Evolutionary conservation across 2,329 filamentous ascomycete genomes (phyloP), one percentile per base, ranked within the genome.

Genomic region (Thelonectria rubi): DNA sequence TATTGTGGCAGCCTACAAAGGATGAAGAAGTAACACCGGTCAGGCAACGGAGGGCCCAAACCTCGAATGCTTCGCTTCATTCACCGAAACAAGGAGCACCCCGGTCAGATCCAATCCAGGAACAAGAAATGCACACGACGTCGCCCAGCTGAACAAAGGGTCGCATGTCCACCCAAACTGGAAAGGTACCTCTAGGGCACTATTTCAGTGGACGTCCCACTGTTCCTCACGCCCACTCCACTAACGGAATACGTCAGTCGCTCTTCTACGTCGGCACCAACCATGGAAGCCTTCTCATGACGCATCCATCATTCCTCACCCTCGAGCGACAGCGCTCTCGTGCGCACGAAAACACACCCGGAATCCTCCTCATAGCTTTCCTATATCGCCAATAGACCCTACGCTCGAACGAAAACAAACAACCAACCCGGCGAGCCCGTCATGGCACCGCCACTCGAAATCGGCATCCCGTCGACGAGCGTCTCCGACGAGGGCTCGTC

Each of bases 391-490:
- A 17, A 59, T 48, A 56, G 11, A 32, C 24, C 48, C 6, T 45
- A 37, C n/a, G 5, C 37, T 32, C 8, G 7, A 11, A 20, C 50
- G 37, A 21, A 40, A 57, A 59, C 57, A 65, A 52, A n/a, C n/a
- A 52, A 7, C 26, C 26, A 5, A 5, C 26, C 26, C 26, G 49
- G 26, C 37, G 42, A 61, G 32, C 39, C 3, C 42, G 64, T 32
- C 64, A 90, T 90, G 88, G 85, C 86, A 64, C 87, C 88, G 54
- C 86, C 88, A 40, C 82, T 85, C 73, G 87, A 90, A 73, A 88
- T 91, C 73, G 86, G 85, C 62, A 90, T 90, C 67, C 87, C 87
- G 11, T 86, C 86, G n/a, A 89, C 88, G 50, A 88, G 85, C 65
- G 77, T 86, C 60, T 81, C 83, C 54, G 79, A 83, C 60, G 81